Evolutionary conservation across 192 early-diverging fungal genomes (phyloP), one percentile per base, ranked within the genome.

Genomic region (Gryganskiella cystojenkinii): DNA sequence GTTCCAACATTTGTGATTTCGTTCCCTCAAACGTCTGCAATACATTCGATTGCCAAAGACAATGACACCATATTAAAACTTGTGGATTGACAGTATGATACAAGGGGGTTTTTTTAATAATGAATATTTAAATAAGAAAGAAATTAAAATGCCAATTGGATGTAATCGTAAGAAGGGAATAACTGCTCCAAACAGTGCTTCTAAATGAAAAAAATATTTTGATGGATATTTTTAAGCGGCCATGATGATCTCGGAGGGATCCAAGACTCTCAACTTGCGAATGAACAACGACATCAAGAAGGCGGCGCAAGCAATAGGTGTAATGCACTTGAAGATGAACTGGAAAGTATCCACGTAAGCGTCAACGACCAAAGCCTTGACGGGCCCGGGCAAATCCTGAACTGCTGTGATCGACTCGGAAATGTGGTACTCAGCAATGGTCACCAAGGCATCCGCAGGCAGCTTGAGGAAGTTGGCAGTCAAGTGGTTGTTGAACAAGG

Each of bases 401-500:
- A 82, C 70, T 22, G 55, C 31, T 6, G 62, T 60, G 33, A 78
- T 62, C 54, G 56, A 56, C 19, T 71, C 64, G 9, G 51, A 43
- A 58, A 70, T 56, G n/a, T 64, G 50, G 34, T 51, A 56, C 52
- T 24, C 19, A 15, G 15, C n/a, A 8, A 55, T 45, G 10, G 49
- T 34, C 10, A 27, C n/a, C 28, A 66, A 42, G 10, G 65, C 50
- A 1, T 33, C 58, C 2, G 52, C 11, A 13, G 61, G 46, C 14
- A 82, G 45, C 5, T 22, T 20, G 10, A 49, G 53, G 17, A 85
- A 27, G 9, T 70, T 71, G 40, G 47, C 11, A 14, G 33, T 44
- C 19, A 91, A 71, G 27, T 84, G 80, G 70, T 82, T 80, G 56
- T 67, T 87, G 71, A 91, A 87, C 30, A 91, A 66, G 40, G 91